Evolutionary conservation across 169 alveolate species (phyloP), one percentile per base, ranked within the genome.

Genomic region (Plasmodium cynomolgi): DNA sequence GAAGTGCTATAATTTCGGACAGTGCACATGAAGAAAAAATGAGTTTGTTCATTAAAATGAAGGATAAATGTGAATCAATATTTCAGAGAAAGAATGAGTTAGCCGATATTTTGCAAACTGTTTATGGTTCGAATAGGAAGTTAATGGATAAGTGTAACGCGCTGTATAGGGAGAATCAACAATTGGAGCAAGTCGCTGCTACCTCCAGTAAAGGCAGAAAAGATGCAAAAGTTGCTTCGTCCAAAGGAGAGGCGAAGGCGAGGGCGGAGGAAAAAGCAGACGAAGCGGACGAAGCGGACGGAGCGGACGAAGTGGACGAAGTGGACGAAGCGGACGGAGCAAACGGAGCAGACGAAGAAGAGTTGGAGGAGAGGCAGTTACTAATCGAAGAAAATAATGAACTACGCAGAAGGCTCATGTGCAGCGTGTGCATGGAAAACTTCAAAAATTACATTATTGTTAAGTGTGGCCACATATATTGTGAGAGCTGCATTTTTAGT

Each of bases 391-490:
- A 96, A 84, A 96, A 96, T 73, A 95, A 91, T 29, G 96, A 84
- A 71, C 90, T 96, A 26, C 91, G 97, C 31, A 93, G 96, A 73
- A 90, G 98, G 47, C 92, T 96, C 88, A 95, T 96, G 7, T 97
- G 98, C 92, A 90, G 97, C 39, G 97, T 97, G 4, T 97, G 98
- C 75, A 95, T 93, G 92, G 98, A 97, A 91, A 93, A 96, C 37
- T 97, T 97, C 95, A 93, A 96, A 50, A 97, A 96, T 92, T 96
- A 95, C 73, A 84, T 95, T 41, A 93, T 97, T 37, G 75, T 95
- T 33, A 96, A 96, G 83, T 97, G 98, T 82, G 98, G 98, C 17
- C 98, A 97, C 91, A 95, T 97, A 80, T 97, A 93, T 83, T 97
- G 98, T 84, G 93, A 96, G 31, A 80, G 50, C 37, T 96, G 98